Evolutionary conservation across 352 stramenopile genomes (phyloP).

Genomic region (Globisporangium radiosum): DNA sequence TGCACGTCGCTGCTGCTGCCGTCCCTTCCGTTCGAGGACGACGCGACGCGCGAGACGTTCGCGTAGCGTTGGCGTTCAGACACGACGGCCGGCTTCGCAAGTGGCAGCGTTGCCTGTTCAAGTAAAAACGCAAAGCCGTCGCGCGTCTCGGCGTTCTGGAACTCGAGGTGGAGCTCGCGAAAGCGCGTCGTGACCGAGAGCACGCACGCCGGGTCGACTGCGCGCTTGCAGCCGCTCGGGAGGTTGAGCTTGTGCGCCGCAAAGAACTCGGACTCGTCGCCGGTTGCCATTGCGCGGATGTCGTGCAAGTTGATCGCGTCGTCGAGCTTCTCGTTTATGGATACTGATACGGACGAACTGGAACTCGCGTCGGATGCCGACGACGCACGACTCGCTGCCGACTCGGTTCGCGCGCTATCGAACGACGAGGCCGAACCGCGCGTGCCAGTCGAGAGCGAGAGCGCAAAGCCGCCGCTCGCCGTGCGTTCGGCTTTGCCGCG

Average conservation of each 20-base stretch:
- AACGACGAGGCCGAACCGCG: conserved; percentile 24
- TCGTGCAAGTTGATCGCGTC: conserved; percentile 56
- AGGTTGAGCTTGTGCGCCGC: conserved; percentile 32
- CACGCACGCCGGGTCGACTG: conserved; percentile 44
- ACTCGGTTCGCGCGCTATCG: conserved; percentile 7
- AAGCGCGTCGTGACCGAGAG: conserved; percentile 57
- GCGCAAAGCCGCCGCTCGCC: conserved; percentile 52
- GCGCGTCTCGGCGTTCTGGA: conserved; percentile 52
- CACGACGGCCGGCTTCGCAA: conserved; percentile 10
- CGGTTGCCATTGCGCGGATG: conserved; percentile 37
- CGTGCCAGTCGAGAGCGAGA: conserved; percentile 26
- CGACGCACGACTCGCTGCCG: not conserved
- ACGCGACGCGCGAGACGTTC: conserved; percentile 10
- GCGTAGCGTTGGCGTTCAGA: conserved; percentile 10
- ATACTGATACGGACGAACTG: too few species aligned
- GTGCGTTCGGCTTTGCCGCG: conserved; percentile 55
- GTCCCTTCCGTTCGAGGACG: not conserved
- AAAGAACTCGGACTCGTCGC: conserved; percentile 53
- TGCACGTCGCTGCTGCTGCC: conserved; percentile 3
- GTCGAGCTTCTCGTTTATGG: conserved; percentile 27
- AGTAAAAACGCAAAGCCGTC: conserved; percentile 68
- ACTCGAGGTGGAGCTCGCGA: conserved; percentile 66
- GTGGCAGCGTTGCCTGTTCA: conserved; percentile 52
- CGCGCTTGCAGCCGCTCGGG: conserved; percentile 39
- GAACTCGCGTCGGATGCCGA: conserved; percentile 14